Base-by-base conservation (phyloP, 2,329 filamentous ascomycete genomes). In the Thielaviopsis populi region DNA sequence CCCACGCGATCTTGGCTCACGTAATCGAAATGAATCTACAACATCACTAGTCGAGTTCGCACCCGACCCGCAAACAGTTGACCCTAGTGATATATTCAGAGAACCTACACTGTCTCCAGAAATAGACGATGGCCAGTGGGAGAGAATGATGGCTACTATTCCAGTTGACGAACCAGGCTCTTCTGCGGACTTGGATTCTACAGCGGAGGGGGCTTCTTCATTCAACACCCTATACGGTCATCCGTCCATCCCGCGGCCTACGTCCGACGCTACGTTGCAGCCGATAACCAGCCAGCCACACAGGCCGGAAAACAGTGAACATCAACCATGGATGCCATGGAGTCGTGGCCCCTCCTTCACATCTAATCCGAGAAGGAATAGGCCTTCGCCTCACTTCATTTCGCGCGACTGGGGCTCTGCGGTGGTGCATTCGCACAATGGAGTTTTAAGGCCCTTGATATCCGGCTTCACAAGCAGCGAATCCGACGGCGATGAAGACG, bases 51-150 rank as follows among this genome's bases (percentile, higher is more conserved):
- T 56, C 53, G 53, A 56, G 8, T 56, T 56, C 10, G n/a, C 53
- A 10, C 53, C 53, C 7, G 24, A 17, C 8, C 7, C 37, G 4
- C 27, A 56, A 56, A 33, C 53, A 19, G 53, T n/a, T 15, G 53
- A 56, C 27, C 15, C n/a, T 56, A 19, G 53, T 22, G 15, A 56
- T 6, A 56, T 56, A 1, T 37, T 24, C 53, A 30, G 53, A 37
- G 53, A 56, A 56, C 30, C 53, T 19, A 56, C 53, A 37, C n/a
- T 56, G 53, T 56, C 53, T n/a, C 53, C 27, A 19, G 53, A 56
- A n/a, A 37, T 56, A n/a, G 53, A 56, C 17, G 53, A 56, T 19
- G 53, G 4, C 6, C 53, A 56, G 7, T 56, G 53, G 53, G 53
- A 56, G n/a, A 30, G 30, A 19, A 37, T 56, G 2, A n/a, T 17